A percentile compares a stretch with the other conserved stretches of the same genome.
Evolutionary conservation across 495 filamentous ascomycete genomes (phyloP).

Genomic region (Neurospora discreta): DNA sequence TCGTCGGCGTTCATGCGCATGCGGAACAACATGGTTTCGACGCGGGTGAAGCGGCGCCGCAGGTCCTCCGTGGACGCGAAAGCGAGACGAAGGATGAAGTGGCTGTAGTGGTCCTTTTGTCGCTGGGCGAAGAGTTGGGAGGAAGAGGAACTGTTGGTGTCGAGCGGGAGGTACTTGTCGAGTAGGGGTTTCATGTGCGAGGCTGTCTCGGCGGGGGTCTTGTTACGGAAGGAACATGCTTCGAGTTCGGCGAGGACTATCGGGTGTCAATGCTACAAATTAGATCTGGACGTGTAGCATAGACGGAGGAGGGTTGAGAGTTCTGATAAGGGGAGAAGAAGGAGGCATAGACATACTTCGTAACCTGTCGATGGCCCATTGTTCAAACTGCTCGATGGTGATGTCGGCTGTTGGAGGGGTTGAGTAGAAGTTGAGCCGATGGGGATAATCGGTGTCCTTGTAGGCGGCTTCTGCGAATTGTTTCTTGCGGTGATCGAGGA

Average conservation of each 20-base stretch:
- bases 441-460: constrained; percentile 63
- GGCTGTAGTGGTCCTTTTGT: constrained; percentile 93
- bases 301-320: no score
- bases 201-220: constrained; percentile 63
- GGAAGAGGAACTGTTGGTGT: constrained; percentile 57
- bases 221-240: constrained; percentile 91
- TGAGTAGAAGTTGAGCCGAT: constrained; percentile 87
- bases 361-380: constrained; percentile 96
- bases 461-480: constrained; percentile 69
- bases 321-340: no score
- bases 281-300: no score
- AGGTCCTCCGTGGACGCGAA: constrained; percentile 88
- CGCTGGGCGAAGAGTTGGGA: constrained; percentile 55
- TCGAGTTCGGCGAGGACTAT: constrained; percentile 95
- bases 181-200: constrained; percentile 69
- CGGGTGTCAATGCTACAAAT: no score
- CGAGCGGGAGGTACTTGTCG: constrained; percentile 76
- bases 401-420: constrained; percentile 86
- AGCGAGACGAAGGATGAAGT: constrained; percentile 92
- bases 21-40: constrained; percentile 81
- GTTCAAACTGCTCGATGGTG: constrained; percentile 94
- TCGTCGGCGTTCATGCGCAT: constrained; percentile 66
- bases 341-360: no score
- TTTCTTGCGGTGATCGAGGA: constrained; percentile 67
- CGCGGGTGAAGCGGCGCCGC: constrained; percentile 72